Evolutionary conservation across 2,329 filamentous ascomycete species (phyloP), one percentile per base, ranked within the genome.

Genomic region (Aspergillaceae sp.): DNA sequence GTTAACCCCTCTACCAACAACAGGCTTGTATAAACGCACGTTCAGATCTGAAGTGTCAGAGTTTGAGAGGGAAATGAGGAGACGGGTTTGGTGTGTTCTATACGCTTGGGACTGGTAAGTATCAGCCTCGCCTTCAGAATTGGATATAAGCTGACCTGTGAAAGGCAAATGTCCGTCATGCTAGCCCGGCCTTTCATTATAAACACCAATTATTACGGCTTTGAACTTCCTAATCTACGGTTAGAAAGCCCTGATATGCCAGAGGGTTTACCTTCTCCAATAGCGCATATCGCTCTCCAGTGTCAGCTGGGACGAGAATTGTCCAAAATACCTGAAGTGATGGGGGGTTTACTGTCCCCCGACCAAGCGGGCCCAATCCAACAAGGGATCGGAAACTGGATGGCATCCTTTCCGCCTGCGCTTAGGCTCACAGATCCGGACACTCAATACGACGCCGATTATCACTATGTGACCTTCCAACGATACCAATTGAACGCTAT

Each of bases 101-200:
- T 74, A 71, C 49, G 51, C 67, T 34, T 76, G 72, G 72, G 73
- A 74, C 44, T 74, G 72, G 71, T 73, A 59, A 42, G 52, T 32
- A 40, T 55, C 60, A 19, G 19, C 4, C 29, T 10, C 6, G 9
- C 5, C 45, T 44, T 26, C 2, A 3, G 4, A 37, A 7, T 35
- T 42, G 6, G 3, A 29, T 4, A 10, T 5, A 26, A 19, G 42
- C 45, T 46, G 28, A 52, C 2, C 32, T 29, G 2, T 34, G 30
- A 9, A 56, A 65, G 65, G 63, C 66, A 62, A 59, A 73, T 74
- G 60, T 66, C 67, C 2, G 53, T 68, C 5, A 62, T 72, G 56
- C 55, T 74, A 5, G 67, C 66, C 6, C 65, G 73, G 4, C 71
- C 72, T 0, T 62, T 69, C 9, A 64, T 74, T 28, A 69, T 74